Evolutionary conservation across 495 filamentous ascomycete species (phyloP).

Genomic region (Geoglossum glabrum): DNA sequence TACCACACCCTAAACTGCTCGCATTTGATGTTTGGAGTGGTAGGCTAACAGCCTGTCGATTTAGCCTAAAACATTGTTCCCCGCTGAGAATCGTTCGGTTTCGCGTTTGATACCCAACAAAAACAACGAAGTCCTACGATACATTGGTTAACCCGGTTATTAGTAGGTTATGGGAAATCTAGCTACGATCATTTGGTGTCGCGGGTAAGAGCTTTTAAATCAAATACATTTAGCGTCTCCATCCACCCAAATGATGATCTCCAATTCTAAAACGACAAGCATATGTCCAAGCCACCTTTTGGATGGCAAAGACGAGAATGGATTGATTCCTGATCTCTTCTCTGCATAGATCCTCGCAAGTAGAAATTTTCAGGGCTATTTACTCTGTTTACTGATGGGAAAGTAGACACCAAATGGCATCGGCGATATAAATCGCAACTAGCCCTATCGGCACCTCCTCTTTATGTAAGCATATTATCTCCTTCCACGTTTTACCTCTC

Average conservation of each 20-base stretch:
- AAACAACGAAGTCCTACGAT: no score
- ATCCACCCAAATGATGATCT: constrained; percentile 37
- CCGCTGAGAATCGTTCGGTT: background rate
- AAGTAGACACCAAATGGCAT: no score
- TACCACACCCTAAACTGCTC: constrained; percentile 2
- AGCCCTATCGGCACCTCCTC: no score
- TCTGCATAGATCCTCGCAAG: no score
- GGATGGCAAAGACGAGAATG: constrained; percentile 41
- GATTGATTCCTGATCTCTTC: constrained; percentile 12
- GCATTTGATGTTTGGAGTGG: background rate
- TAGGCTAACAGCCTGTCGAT: background rate
- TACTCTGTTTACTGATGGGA: no score
- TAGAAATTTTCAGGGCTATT: no score
- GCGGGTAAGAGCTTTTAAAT: background rate
- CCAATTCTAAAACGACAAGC: constrained; percentile 54
- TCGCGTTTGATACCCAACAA: no score
- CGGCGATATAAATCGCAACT: no score
- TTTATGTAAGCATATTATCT: constrained; percentile 10
- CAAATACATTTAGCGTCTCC: background rate
- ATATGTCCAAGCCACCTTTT: constrained; percentile 56
- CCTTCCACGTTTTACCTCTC: no score
- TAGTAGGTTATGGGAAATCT: no score
- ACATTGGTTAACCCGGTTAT: no score
- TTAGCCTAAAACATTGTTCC: background rate
- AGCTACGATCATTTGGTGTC: no score